Base-by-base conservation (phyloP, 768 basidiomycete species). In the Candolleomyces eurysporus region DNA sequence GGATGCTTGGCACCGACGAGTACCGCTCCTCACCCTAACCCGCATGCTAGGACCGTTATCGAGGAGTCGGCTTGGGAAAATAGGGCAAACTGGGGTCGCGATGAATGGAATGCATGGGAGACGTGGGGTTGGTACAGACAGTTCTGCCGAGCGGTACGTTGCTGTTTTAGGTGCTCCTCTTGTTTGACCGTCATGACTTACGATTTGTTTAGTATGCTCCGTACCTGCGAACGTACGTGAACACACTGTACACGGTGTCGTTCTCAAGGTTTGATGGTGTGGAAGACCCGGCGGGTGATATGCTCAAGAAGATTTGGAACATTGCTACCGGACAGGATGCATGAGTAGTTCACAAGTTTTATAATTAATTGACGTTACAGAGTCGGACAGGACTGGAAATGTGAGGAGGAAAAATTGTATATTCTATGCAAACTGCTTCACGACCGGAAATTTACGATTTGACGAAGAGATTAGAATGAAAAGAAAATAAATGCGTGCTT, bases 91-190 rank as follows among this genome's bases (percentile, higher is more conserved):
- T 94, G 92, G 92, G 79, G 79, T 21, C 80, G 84, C 42, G 84
- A 86, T 30, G 88, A 90, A 58, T 96, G 94, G 94, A 82, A 83
- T 68, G 79, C 83, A 1, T 94, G 92, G 92, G 88, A 91, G 75
- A 91, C 88, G 0, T 94, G 91, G 89, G 88, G 90, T 2, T 96
- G 94, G 94, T 95, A 91, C 66, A 79, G 90, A 62, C 92, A 96
- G 66, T 95, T 94, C 76, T 91, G 90, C 72, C 80, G 92, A 67
- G 81, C 76, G 72, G 94, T 94, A 58, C 64, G 91, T 36, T 36
- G 36, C 5, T 36, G 36, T 36, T 36, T 36, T 36, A 7, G 6
- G 1, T 36, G 8, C 36, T 36, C 36, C 36, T 36, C 6, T 36
- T 3, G 3, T 36, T 77, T 30, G 6, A 8, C 36, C 11, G 36